Percentiles rank a stretch among this genome's conserved stretches.
Conservation (phyloP, 495 filamentous ascomycete species). For the Trichoderma orchidacearum region DNA sequence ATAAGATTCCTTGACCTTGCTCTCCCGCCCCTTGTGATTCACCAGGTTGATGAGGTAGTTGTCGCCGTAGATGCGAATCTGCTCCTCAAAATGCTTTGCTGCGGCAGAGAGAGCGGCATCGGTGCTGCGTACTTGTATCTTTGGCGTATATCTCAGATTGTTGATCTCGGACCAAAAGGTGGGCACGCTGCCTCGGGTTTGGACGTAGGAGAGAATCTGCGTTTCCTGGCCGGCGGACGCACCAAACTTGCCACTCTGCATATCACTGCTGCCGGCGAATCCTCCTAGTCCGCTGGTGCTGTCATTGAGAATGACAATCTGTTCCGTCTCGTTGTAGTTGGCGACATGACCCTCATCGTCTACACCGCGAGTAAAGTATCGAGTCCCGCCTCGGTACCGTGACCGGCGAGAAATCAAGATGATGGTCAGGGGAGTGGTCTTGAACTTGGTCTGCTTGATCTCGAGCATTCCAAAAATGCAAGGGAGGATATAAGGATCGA, state of each 20-base stretch:
- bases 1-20: constrained; percentile 77
- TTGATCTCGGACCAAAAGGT: constrained; percentile 94
- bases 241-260: constrained; percentile 54
- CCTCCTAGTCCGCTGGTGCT: constrained; percentile 55
- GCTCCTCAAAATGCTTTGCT: constrained; percentile 76
- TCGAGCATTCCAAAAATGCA: constrained; percentile 90
- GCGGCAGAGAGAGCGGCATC: constrained; percentile 73
- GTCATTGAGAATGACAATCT: constrained; percentile 78
- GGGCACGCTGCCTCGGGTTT: constrained; percentile 88
- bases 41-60: constrained; percentile 95
- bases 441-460: constrained; percentile 69
- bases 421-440: constrained; percentile 68
- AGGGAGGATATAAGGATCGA: constrained; percentile 88
- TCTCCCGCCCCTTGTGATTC: constrained; percentile 85
- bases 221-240: constrained; percentile 50
- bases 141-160: constrained; percentile 75
- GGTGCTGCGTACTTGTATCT: constrained; percentile 70
- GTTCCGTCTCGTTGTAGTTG: constrained; percentile 98
- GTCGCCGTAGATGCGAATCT: constrained; percentile 84
- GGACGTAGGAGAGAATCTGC: constrained; percentile 85
- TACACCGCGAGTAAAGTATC: constrained; percentile 88
- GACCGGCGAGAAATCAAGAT: constrained; percentile 79
- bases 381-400: constrained; percentile 72
- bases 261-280: constrained; percentile 61
- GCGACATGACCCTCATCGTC: constrained; percentile 88